Conservation (phyloP, 2,329 filamentous ascomycete species). For the Calonectria pauciramosa region DNA sequence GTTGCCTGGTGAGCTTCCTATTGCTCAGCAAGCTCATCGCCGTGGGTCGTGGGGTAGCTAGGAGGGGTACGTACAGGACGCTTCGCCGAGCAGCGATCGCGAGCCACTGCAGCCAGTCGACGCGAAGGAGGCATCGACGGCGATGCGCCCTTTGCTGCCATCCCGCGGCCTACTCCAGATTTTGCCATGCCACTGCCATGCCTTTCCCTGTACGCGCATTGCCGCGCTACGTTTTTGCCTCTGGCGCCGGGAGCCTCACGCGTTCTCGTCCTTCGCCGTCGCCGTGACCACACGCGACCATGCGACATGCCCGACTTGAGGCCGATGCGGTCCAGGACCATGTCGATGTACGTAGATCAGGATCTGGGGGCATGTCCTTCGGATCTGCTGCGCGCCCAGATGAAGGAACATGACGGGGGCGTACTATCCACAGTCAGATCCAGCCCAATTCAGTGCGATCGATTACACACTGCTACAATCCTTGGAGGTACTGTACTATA, state of each 20-base stretch:
- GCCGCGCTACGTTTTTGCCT: slow-evolving; percentile 21
- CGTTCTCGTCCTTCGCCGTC: slow-evolving; percentile 19
- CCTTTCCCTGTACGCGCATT: slow-evolving; percentile 19
- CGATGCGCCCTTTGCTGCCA: slow-evolving; percentile 23
- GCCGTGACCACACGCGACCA: slow-evolving; percentile 15
- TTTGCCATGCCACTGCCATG: slow-evolving; percentile 22
- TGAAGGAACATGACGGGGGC: slow-evolving; percentile 19
- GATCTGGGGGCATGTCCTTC: slow-evolving; percentile 23
- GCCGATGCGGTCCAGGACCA: slow-evolving; percentile 23
- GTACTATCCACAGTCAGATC: slow-evolving; percentile 12
- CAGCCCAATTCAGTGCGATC: slow-evolving; percentile 15
- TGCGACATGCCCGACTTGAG: slow-evolving; percentile 9
- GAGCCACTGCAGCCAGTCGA: slow-evolving; percentile 24
- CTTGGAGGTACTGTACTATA: slow-evolving; percentile 21
- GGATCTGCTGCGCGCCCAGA: slow-evolving; percentile 28
- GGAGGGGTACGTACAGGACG: slow-evolving; percentile 28
- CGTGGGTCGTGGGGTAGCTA: slow-evolving; percentile 39
- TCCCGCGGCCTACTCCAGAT: slow-evolving; percentile 27
- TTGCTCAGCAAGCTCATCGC: slow-evolving; percentile 37
- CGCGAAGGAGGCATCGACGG: slow-evolving; percentile 18
- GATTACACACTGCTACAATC: slow-evolving; percentile 13
- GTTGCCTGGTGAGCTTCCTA: slow-evolving; percentile 43
- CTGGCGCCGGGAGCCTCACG: slow-evolving; percentile 22
- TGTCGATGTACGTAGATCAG: slow-evolving; percentile 21
- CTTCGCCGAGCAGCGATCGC: slow-evolving; percentile 26